A percentile compares a stretch with the other conserved stretches of the same genome.
These are phyloP conservation scores for Backusella westeae DNA, from an alignment of 192 early-diverging fungal genomes.

Conservation along the genomic window DNA sequence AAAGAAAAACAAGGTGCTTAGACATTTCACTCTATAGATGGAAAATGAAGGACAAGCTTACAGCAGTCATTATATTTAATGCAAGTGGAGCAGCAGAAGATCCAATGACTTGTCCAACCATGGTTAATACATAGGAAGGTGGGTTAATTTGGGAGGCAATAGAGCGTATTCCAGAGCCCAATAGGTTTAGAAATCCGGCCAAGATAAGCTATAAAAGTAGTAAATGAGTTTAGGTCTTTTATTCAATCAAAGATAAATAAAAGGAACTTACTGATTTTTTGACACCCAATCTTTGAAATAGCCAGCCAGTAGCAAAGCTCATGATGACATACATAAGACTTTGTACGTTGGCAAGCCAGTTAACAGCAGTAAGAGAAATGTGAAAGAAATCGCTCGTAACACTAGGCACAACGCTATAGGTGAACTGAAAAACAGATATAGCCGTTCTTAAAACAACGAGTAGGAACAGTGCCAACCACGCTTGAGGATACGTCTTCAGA, in stretches of 20 bases:
- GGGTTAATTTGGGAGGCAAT: constrained; percentile 18
- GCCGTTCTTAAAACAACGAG: constrained; percentile 28
- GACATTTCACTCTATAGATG: not conserved
- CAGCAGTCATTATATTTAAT: constrained; percentile 37
- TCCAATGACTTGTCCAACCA: constrained; percentile 33
- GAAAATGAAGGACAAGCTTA: not conserved
- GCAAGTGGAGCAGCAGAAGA: constrained; percentile 30
- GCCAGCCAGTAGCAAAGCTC: constrained; percentile 35
- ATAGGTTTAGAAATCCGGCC: constrained; percentile 20
- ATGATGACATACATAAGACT: constrained; percentile 34
- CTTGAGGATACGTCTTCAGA: constrained; percentile 31
- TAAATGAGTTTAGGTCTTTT: not conserved
- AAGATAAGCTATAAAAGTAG: constrained; percentile 21
- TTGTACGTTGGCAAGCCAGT: constrained; percentile 39
- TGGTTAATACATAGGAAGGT: constrained; percentile 26
- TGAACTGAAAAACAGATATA: constrained; percentile 30
- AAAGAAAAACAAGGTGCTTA: not conserved
- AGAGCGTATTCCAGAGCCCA: constrained; percentile 26
- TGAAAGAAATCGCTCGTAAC: constrained; percentile 23
- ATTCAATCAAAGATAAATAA: not conserved
- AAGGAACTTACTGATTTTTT: constrained; percentile 28
- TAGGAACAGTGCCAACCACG: constrained; percentile 32
- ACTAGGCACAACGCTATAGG: constrained; percentile 29
- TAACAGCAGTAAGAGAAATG: constrained; percentile 30
- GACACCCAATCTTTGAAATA: constrained; percentile 33